Conservation (phyloP, 1,139 yeast genomes). For the Blastobotrys niveus region DNA sequence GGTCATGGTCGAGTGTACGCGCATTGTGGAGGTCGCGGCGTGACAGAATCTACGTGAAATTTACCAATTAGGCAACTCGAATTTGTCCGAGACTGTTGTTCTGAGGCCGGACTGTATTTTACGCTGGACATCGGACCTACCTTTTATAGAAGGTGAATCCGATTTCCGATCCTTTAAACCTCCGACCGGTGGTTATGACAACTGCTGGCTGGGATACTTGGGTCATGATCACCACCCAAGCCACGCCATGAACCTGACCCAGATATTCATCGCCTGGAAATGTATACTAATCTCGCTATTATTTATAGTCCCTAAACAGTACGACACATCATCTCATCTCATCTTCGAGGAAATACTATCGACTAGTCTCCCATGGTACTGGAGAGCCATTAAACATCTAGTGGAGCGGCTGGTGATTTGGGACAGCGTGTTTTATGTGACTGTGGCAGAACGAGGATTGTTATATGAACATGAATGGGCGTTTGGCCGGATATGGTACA, state of each 20-base stretch:
- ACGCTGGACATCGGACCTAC: no score
- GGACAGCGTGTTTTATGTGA: conserved; percentile 79
- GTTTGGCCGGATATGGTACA: conserved; percentile 75
- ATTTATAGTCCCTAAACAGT: conserved; percentile 41
- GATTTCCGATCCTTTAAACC: no score
- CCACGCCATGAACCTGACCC: conserved; percentile 3
- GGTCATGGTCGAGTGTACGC: no score
- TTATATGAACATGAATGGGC: conserved; percentile 85
- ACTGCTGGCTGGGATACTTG: no score
- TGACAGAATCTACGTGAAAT: no score
- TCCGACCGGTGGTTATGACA: no score
- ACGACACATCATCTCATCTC: conserved; percentile 45
- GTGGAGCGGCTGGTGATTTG: conserved; percentile 50
- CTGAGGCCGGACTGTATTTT: no score
- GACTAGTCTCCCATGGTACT: conserved; percentile 17
- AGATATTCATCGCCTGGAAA: conserved; percentile 27
- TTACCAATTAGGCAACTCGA: no score
- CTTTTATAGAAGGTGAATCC: no score
- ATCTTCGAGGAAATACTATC: conserved; percentile 22
- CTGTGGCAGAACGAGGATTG: conserved; percentile 46
- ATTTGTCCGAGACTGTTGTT: no score
- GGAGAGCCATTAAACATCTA: conserved; percentile 7
- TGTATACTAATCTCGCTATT: conserved; percentile 38
- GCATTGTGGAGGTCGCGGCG: no score
- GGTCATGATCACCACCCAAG: no score